Percentiles rank a stretch among this genome's conserved stretches.
Evolutionary conservation across 805 yeast species (phyloP).

Genomic region (Yarrowia divulgata): DNA sequence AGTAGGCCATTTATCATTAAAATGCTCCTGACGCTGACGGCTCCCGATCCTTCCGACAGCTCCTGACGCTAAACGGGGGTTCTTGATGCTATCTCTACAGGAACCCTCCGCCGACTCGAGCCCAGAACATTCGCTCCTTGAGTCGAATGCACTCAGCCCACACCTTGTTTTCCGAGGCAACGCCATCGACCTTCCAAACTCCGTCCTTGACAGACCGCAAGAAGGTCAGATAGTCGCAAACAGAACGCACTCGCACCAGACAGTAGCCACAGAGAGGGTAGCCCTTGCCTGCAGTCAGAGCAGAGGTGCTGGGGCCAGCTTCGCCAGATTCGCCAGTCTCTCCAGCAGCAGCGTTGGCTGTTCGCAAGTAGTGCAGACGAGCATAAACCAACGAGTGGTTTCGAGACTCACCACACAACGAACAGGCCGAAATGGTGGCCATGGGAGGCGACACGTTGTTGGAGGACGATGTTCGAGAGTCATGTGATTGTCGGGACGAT

Average conservation of each 20-base stretch:
- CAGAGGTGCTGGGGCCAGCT: conserved; percentile 17
- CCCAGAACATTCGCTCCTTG: conserved; percentile 80
- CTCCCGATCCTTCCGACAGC: not conserved
- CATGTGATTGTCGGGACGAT: conserved; percentile 13
- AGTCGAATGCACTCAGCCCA: conserved; percentile 72
- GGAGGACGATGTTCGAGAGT: conserved; percentile 13
- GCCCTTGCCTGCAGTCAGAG: conserved; percentile 45
- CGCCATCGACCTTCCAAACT: conserved; percentile 62
- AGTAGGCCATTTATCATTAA: conserved; percentile 10
- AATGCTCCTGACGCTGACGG: not conserved
- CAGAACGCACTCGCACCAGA: conserved; percentile 75
- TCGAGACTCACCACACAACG: conserved; percentile 83
- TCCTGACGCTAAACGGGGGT: not conserved
- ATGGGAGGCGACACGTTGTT: conserved; percentile 61
- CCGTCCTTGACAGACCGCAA: conserved; percentile 67
- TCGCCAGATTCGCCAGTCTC: conserved; percentile 39
- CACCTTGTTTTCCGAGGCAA: conserved; percentile 52
- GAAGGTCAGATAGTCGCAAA: conserved; percentile 83
- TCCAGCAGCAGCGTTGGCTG: conserved; percentile 46
- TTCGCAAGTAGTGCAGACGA: conserved; percentile 72
- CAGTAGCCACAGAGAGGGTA: conserved; percentile 86
- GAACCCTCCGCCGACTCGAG: conserved; percentile 66
- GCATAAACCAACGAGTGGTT: conserved; percentile 76
- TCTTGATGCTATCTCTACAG: not conserved
- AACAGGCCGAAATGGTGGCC: conserved; percentile 77